Percentiles rank a stretch among this genome's conserved stretches.
Conservation (phyloP, 306 rosid species). For the Casuarina glauca region DNA sequence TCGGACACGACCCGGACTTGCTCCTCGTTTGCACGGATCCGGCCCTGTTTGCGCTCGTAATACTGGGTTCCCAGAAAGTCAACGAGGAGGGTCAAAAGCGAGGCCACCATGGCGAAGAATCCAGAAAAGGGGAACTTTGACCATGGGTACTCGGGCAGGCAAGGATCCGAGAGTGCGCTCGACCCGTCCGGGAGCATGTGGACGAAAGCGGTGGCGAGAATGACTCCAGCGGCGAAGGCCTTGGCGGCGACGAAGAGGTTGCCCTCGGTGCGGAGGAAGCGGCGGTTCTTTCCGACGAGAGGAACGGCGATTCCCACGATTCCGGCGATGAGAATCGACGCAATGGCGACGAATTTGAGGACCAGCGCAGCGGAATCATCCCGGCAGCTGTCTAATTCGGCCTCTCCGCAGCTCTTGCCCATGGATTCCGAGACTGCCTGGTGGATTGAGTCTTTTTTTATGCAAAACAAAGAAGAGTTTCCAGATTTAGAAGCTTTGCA, state of each 20-base stretch:
- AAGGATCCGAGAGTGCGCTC: conserved; percentile 49
- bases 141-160: conserved; percentile 80
- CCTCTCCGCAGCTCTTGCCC: conserved; percentile 48
- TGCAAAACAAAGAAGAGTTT: conserved; percentile 8
- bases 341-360: conserved; percentile 73
- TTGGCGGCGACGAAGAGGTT: conserved; percentile 70
- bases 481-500: conserved; percentile 27
- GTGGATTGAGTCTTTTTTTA: conserved; percentile 36
- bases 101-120: conserved; percentile 86
- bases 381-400: conserved; percentile 53
- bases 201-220: conserved; percentile 89
- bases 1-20: conserved; percentile 42
- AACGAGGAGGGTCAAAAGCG: conserved; percentile 75
- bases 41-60: conserved; percentile 75
- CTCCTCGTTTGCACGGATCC: conserved; percentile 35
- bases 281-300: conserved; percentile 51
- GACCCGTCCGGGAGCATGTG: conserved; percentile 80
- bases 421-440: conserved; percentile 49
- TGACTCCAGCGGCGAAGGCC: conserved; percentile 96
- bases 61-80: conserved; percentile 91
- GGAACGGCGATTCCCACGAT: conserved; percentile 79
- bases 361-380: conserved; percentile 64
- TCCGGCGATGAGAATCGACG: conserved; percentile 66
- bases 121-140: conserved; percentile 80
- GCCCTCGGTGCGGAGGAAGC: conserved; percentile 70